A percentile compares a stretch with the other conserved stretches of the same genome.
These are phyloP conservation scores for Microglena sp. DNA, from an alignment of 139 green algal species.

Conservation along the genomic window DNA sequence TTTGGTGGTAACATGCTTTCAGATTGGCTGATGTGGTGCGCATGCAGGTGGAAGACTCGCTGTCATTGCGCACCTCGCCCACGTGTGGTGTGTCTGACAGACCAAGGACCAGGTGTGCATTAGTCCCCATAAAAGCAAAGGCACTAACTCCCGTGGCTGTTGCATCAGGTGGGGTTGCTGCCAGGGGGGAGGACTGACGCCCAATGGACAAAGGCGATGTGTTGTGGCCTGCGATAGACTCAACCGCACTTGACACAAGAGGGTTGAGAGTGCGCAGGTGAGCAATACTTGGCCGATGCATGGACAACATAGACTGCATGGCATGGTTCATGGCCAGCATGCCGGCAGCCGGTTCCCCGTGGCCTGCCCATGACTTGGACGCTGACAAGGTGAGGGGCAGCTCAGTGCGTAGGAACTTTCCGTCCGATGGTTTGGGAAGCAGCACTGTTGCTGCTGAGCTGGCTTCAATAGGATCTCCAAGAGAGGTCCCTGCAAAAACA, in stretches of 20 bases:
- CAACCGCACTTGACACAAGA: slow-evolving; percentile 5
- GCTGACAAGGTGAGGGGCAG: slow-evolving; percentile 3
- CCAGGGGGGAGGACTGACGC: background rate
- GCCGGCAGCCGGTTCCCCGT: slow-evolving; percentile 66
- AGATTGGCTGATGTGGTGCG: too few relatives aligned
- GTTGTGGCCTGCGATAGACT: background rate
- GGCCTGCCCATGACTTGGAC: slow-evolving; percentile 33
- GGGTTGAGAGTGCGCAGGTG: slow-evolving; percentile 55
- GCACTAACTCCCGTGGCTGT: slow-evolving; percentile 17
- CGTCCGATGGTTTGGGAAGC: too few relatives aligned
- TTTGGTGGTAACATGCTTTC: too few relatives aligned
- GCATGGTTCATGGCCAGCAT: slow-evolving; percentile 45
- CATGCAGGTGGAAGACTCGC: too few relatives aligned
- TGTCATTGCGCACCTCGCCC: too few relatives aligned
- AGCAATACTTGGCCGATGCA: slow-evolving; percentile 26
- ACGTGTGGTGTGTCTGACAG: too few relatives aligned
- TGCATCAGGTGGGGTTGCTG: background rate
- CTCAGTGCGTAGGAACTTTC: too few relatives aligned
- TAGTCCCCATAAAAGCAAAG: slow-evolving; percentile 58
- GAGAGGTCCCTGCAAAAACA: slow-evolving; percentile 14
- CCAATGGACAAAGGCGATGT: background rate
- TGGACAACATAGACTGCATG: slow-evolving; percentile 1
- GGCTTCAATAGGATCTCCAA: slow-evolving; percentile 22
- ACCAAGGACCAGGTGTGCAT: slow-evolving; percentile 29
- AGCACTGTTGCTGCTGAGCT: slow-evolving; percentile 4